Evolutionary conservation across 352 stramenopile genomes (phyloP), one percentile per base, ranked within the genome.

Genomic region (Phytophthora hibernalis): DNA sequence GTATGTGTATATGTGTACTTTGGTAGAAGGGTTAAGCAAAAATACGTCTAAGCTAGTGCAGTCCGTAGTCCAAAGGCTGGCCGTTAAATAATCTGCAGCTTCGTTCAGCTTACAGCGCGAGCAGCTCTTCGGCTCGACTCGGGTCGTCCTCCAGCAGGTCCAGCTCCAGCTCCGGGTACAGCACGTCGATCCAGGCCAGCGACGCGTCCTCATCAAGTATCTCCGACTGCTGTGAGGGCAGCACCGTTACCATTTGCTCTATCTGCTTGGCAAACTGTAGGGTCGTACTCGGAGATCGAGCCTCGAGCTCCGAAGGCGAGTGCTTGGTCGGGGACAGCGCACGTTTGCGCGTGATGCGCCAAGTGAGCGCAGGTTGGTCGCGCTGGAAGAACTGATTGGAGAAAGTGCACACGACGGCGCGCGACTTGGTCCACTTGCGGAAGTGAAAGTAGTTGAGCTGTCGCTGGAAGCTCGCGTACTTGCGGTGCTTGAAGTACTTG

Each of bases 391-490:
- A 87, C 20, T 71, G 63, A 68, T 92, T 94, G 21, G 74, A 89
- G 65, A 92, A 95, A 15, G 86, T 92, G 79, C 84, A 95, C 9
- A 91, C 79, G 20, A 82, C 72, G 20, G 78, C 78, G 49, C 74
- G 73, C n/a, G 78, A 88, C 66, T 91, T 91, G 68, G 82, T 91
- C 82, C 82, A 91, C 64, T 93, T 92, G 68, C 83, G 76, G 72
- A 98, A 98, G 55, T 82, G 83, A 63, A 98, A 98, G 66, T 98
- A 98, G 74, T 96, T 97, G 54, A 98, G 79, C 67, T 98, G 90
- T 9, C 92, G 81, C 50, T 96, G 87, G 42, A 98, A 91, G 35
- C 87, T 96, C 18, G 91, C 89, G 77, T 97, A 97, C 55, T 91
- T 96, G 59, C 79, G 68, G 68, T 97, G 91, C 55, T 97, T 97